Evolutionary conservation across 2,329 filamentous ascomycete species (phyloP), one percentile per base, ranked within the genome.

Genomic region (Calonectria fujianensis): DNA sequence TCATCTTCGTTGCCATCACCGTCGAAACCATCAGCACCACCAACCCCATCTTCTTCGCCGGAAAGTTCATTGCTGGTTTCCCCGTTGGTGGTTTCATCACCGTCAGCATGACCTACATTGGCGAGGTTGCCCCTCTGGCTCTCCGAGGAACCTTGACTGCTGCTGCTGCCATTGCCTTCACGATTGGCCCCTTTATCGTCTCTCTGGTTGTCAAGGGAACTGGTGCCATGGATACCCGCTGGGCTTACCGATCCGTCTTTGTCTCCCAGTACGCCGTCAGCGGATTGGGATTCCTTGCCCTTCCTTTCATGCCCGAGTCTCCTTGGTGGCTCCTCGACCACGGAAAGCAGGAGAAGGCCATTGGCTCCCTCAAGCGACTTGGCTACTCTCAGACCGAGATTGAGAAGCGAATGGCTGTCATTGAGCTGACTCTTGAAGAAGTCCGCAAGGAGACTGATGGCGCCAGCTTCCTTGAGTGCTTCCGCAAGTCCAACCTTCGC

Each of bases 401-500:
- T 4, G 74, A 77, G 68, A 73, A 77, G 74, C 73, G 74, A 20
- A 48, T 77, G 35, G 76, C 76, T 4, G 70, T 76, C 24, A 77
- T 77, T 7, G 29, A 69, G 37, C 29, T 73, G 45, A 77, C 76
- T 9, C 74, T 77, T 8, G 63, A 72, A 14, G 76, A 77, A 51
- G 61, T 77, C 41, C 65, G 66, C 50, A 66, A 75, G 45, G 76
- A 77, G 68, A 77, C 76, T 2, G 72, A 75, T 2, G 76, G 76
- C 3, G 76, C 63, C 13, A 75, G 73, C 61, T 78, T 67, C 69
- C 4, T 77, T 6, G 76, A 78, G 51, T 78, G 77, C 66, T 78
- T 78, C 74, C 76, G 77, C 45, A 76, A 76, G 63, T 75, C 76
- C 51, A 77, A 78, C 71, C 48, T 78, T 11, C 73, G 76, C 16